Evolutionary conservation across 805 yeast genomes (phyloP), one percentile per base, ranked within the genome.

Genomic region (Sugiyamaella floridensis): DNA sequence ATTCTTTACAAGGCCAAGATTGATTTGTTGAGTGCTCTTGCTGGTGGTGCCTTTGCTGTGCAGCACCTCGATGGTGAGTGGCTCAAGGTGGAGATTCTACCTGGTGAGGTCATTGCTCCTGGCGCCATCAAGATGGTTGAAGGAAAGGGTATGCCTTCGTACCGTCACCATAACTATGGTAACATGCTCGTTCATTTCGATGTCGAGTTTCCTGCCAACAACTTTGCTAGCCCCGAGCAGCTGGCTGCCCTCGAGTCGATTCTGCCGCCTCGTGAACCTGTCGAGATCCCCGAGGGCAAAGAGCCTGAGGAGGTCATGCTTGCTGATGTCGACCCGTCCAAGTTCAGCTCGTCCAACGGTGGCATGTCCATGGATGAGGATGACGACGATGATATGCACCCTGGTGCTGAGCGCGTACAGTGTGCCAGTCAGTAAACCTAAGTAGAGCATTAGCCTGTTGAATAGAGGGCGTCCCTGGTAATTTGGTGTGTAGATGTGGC

Each of bases 121-220:
- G 95, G 87, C 58, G 68, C 76, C 43, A 75, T 83, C 63, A 90
- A 89, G 73, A 89, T 89, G 51, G 74, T 93, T 58, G 89, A 85
- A 62, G 88, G 83, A 64, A 90, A 92, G 72, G 99, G 99, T 82
- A 93, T 93, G 99, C 99, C 99, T 60, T 75, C 92, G 60, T 84
- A 78, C 73, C 83, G 93, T 73, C 84, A 80, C 68, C 96, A 96
- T 69, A 88, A 89, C 58, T 77, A 70, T 64, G 99, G 99, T 72
- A 82, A 89, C 74, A 78, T 93, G 74, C 81, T 87, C 64, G 74
- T 93, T 62, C 84, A 86, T 67, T 93, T 93, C 73, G 82, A 81
- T 59, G 79, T 93, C 64, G 89, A 86, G 67, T 93, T 93, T 88
- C 99, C 99, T 59, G 67, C 68, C 50, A 71, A 76, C 50, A 78